Evolutionary conservation across 805 yeast genomes (phyloP).

Genomic region (Pichia kluyveri): DNA sequence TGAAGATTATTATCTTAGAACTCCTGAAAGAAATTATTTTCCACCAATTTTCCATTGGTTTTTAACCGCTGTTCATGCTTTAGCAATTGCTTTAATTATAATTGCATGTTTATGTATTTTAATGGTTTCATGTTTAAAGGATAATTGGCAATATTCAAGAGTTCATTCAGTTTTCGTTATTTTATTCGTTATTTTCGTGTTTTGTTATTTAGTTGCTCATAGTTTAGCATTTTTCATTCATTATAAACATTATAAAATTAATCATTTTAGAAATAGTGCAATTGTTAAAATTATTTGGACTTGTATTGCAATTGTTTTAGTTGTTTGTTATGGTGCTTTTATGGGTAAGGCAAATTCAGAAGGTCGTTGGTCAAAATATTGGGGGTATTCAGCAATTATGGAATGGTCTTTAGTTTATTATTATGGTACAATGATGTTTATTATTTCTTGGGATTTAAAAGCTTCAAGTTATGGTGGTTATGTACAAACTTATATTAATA

Average conservation of each 20-base stretch:
- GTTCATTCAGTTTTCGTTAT: conserved; percentile 64
- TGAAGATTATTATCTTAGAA: conserved; percentile 56
- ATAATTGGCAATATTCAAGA: conserved; percentile 41
- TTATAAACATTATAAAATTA: conserved; percentile 15
- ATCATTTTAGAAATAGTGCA: conserved; percentile 34
- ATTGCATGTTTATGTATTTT: conserved; percentile 57
- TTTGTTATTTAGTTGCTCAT: conserved; percentile 34
- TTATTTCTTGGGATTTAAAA: conserved; percentile 58
- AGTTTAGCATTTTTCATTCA: conserved; percentile 11
- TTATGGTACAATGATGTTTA: conserved; percentile 61
- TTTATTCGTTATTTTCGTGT: conserved; percentile 61
- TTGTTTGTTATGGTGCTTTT: conserved; percentile 51
- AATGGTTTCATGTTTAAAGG: conserved; percentile 63
- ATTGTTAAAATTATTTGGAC: conserved; percentile 58
- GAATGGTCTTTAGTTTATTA: conserved; percentile 88
- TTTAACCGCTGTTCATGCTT: conserved; percentile 16
- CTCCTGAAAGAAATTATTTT: conserved; percentile 36
- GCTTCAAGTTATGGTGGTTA: conserved; percentile 12
- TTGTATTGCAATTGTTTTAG: conserved; percentile 53
- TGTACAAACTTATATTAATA: conserved; percentile 4
- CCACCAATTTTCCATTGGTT: conserved; percentile 33
- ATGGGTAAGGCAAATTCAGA: conserved; percentile 13
- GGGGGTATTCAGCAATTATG: conserved; percentile 50
- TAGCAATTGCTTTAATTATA: conserved; percentile 19
- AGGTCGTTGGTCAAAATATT: conserved; percentile 25